phyloP scores from a whole-genome alignment of 1,284 basidiomycete genomes.

The Ceratobasidium sp. region DNA sequence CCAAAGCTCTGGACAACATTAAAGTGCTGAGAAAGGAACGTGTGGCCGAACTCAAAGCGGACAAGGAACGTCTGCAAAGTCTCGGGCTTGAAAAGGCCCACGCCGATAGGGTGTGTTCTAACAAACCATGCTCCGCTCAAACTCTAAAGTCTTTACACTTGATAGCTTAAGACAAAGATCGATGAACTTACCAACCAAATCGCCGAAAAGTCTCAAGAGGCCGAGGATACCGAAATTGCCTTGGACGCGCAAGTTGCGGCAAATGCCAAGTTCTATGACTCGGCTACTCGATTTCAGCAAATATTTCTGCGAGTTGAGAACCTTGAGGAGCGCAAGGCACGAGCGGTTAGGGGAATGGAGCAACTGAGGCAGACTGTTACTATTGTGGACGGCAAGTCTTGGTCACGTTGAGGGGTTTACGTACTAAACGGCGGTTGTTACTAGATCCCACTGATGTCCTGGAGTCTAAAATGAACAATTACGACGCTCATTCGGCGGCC shows the following conservation, averaged over 20 bases:
- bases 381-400: conserved; percentile 74
- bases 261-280: conserved; percentile 87
- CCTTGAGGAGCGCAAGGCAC: conserved; percentile 71
- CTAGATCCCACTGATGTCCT: conserved; percentile 86
- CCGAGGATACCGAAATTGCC: conserved; percentile 77
- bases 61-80: conserved; percentile 88
- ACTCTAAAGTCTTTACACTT: background rate
- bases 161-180: conserved; percentile 75
- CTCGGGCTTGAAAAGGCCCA: conserved; percentile 88
- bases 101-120: conserved; percentile 70
- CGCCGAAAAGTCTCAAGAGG: conserved; percentile 78
- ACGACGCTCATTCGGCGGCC: conserved; percentile 73
- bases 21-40: conserved; percentile 92
- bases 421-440: conserved; percentile 23
- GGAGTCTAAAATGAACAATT: conserved; percentile 74
- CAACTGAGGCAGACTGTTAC: conserved; percentile 78
- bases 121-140: background rate
- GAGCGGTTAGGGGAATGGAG: conserved; percentile 67
- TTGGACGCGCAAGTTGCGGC: conserved; percentile 77
- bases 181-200: conserved; percentile 74
- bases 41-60: conserved; percentile 89
- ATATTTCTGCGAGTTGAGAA: conserved; percentile 81
- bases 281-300: conserved; percentile 86
- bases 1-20: conserved; percentile 96
- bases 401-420: conserved; percentile 10